A percentile compares a stretch with the other conserved stretches of the same genome.
These are phyloP conservation scores for Sutorius australiensis DNA, from an alignment of 768 basidiomycete genomes.

Conservation along the genomic window DNA sequence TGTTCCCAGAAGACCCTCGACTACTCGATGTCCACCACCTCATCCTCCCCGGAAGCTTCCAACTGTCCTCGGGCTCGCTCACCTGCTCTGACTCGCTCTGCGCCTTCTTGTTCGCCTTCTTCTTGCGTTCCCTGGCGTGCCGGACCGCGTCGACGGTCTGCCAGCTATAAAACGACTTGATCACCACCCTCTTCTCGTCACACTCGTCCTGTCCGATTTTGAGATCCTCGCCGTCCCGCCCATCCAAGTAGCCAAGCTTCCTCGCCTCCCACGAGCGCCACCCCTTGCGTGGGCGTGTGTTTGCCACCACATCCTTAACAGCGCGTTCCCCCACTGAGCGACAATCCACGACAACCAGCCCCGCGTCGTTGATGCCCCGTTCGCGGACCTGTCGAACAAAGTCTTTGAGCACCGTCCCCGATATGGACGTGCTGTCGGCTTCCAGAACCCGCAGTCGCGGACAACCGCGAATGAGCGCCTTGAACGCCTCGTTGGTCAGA, in stretches of 20 bases:
- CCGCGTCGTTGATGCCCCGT: constrained; percentile 48
- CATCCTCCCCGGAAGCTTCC: constrained; percentile 17
- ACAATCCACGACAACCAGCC: constrained; percentile 72
- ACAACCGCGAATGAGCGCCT: constrained; percentile 62
- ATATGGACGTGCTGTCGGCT: constrained; percentile 75
- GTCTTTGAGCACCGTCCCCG: constrained; percentile 54
- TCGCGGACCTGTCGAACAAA: constrained; percentile 57
- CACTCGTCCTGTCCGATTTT: constrained; percentile 79
- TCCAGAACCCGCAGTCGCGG: constrained; percentile 62
- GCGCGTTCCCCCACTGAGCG: constrained; percentile 58
- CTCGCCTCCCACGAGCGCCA: constrained; percentile 74
- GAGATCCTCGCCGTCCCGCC: constrained; percentile 60
- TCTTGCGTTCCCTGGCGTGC: constrained; percentile 57
- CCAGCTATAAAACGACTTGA: constrained; percentile 86
- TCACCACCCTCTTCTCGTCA: constrained; percentile 63
- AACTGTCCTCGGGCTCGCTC: constrained; percentile 31
- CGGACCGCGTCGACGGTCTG: constrained; percentile 79
- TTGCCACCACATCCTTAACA: constrained; percentile 55
- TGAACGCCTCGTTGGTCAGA: constrained; percentile 61
- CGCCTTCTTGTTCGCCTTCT: constrained; percentile 47
- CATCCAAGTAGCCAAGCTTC: constrained; percentile 68
- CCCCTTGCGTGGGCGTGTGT: constrained; percentile 66
- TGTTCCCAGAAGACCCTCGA: constrained; percentile 45
- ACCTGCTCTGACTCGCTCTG: constrained; percentile 33
- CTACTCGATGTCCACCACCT: constrained; percentile 44